phyloP scores from a whole-genome alignment of 306 rosid genomes.

The Dicorynia guianensis region DNA sequence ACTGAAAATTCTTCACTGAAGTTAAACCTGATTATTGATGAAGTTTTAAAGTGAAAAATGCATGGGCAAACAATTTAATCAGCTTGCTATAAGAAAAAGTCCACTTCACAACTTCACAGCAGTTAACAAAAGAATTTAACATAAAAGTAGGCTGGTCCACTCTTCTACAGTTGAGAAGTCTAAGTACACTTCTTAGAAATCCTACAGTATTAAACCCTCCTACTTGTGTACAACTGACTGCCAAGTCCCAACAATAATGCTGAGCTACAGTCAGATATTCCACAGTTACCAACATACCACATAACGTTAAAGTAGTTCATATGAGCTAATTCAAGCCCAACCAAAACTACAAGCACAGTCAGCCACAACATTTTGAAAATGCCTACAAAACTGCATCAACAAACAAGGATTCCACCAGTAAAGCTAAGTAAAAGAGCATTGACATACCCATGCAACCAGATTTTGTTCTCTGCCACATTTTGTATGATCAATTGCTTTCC shows the following conservation, averaged over 20 bases:
- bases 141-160: neutral
- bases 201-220: neutral
- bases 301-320: slow-evolving; percentile 7
- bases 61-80: slow-evolving; percentile 19
- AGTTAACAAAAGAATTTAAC: neutral
- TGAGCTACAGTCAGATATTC: neutral
- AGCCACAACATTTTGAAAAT: slow-evolving; percentile 6
- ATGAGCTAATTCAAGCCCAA: slow-evolving; percentile 1
- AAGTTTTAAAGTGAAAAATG: neutral
- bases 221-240: neutral
- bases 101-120: neutral
- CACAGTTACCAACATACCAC: slow-evolving; percentile 1
- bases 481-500: slow-evolving; percentile 67
- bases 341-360: slow-evolving; percentile 18
- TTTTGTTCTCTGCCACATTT: slow-evolving; percentile 61
- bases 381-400: slow-evolving; percentile 5
- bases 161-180: neutral
- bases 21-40: neutral
- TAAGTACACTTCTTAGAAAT: neutral
- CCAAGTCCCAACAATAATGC: neutral
- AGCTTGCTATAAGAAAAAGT: slow-evolving; percentile 25
- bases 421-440: slow-evolving; percentile 13
- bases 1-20: neutral
- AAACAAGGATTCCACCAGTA: neutral
- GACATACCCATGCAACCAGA: slow-evolving; percentile 84